A percentile compares a stretch with the other conserved stretches of the same genome.
These are phyloP conservation scores for Globisporangium radiosum DNA, from an alignment of 352 stramenopile species.

Conservation along the genomic window DNA sequence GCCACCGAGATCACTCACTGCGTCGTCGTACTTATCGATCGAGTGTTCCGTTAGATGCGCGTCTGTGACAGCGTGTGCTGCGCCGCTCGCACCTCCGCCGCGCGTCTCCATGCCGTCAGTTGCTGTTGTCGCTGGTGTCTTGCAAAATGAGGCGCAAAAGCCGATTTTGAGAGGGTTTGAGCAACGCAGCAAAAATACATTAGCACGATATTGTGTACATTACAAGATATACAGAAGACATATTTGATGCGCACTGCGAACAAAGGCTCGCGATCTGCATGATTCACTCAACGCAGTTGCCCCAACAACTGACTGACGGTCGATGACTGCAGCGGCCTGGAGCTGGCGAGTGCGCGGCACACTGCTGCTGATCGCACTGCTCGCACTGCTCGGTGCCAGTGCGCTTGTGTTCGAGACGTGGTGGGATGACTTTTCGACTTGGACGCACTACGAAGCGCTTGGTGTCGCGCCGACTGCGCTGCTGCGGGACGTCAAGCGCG, in stretches of 20 bases:
- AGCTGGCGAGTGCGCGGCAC: not conserved
- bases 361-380: slow-evolving; percentile 7
- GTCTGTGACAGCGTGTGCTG: slow-evolving; percentile 5
- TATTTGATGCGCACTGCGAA: not conserved
- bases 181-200: not conserved
- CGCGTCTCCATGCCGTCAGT: not conserved
- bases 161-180: not conserved
- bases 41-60: slow-evolving; percentile 31
- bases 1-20: slow-evolving; percentile 17
- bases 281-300: no score
- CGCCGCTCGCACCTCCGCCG: no score
- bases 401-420: slow-evolving; percentile 21
- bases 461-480: slow-evolving; percentile 18
- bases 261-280: no score
- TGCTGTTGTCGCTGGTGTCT: no score
- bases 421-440: slow-evolving; percentile 29
- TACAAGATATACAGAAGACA: not conserved
- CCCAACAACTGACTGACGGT: no score
- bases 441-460: slow-evolving; percentile 35
- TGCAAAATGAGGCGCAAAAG: no score
- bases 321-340: no score
- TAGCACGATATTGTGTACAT: no score
- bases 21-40: slow-evolving; percentile 35
- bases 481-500: slow-evolving; percentile 39
- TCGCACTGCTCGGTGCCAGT: not conserved